Base-by-base conservation (phyloP, 495 filamentous ascomycete species). In the Xylaria curta region DNA sequence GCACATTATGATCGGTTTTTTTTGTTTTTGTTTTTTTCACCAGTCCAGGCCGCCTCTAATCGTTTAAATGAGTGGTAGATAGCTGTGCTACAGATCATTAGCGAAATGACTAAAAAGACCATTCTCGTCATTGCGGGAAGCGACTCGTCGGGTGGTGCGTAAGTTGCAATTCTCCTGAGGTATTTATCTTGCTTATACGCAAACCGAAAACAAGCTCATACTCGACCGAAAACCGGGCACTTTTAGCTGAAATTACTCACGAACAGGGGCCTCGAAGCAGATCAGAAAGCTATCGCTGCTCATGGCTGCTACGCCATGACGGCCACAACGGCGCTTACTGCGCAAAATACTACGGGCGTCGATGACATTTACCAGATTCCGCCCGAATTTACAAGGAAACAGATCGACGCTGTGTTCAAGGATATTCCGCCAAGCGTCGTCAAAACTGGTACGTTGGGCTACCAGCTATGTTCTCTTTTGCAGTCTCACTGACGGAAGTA, bases 231-330 rank as follows among this genome's bases (percentile, higher is more conserved):
- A 21, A 10, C 2, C 0, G 19, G 15, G 19, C 53, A 21, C 21
- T 36, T 36, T 42, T 61, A 40, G 10, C 46, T 33, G 7, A 40
- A 4, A 3, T 7, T 19, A 6, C 19, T 8, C 15, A 63, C 26
- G 8, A 3, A 44, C 36, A 97, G 94, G 51, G 96, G 96, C n/a
- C 89, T 99, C 51, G 96, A 99, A 79, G 96, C 96, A 40, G 96
- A 99, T 81, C 94, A 98, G 81, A 95, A 96, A 78, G 94, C 97
- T 64, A 91, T 98, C 46, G 92, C 95, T 33, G 92, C 93, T 21
- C 93, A 98, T 87, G 91, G 90, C 58, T 94, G 92, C 83, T 98
- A 98, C 84, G 94, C 94, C 69, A 96, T 97, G 88, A 97, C 95
- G 53, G 92, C 94, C n/a, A 97, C 95, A 44, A 97, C 96, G 3